Percentiles rank a stretch among this genome's conserved stretches.
phyloP scores from a whole-genome alignment of 2,329 filamentous ascomycete genomes.

The Hypocreales sp. region DNA sequence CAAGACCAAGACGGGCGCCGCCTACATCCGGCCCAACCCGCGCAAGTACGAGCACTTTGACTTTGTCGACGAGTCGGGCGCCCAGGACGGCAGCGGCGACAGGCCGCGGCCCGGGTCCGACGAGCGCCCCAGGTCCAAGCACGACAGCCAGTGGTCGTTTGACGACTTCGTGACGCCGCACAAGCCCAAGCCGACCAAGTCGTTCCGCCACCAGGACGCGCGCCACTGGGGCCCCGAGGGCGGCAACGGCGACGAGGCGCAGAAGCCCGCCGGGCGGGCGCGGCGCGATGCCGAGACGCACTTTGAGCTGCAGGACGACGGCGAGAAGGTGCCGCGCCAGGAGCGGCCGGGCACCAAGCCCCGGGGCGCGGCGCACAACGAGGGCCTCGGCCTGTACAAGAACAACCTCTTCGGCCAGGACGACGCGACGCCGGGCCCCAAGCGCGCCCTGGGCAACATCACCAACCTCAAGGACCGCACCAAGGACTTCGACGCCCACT shows the following conservation, averaged over 20 bases:
- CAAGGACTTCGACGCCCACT: constrained; percentile 68
- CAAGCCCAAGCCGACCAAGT: constrained; percentile 48
- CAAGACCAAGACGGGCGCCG: constrained; percentile 23
- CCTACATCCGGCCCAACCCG: constrained; percentile 48
- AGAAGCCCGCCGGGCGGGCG: constrained; percentile 44
- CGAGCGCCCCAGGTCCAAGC: constrained; percentile 39
- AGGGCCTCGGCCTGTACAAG: constrained; percentile 55
- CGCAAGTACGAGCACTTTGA: constrained; percentile 80
- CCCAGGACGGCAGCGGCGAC: too few species aligned
- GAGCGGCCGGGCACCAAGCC: constrained; percentile 26
- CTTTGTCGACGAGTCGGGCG: constrained; percentile 51
- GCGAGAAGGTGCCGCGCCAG: constrained; percentile 36
- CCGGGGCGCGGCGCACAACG: constrained; percentile 46
- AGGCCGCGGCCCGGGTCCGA: constrained; percentile 25
- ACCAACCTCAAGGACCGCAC: constrained; percentile 58
- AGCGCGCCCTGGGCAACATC: constrained; percentile 43
- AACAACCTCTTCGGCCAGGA: constrained; percentile 56
- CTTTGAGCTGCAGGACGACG: constrained; percentile 72
- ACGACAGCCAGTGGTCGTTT: constrained; percentile 71
- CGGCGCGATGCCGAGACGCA: constrained; percentile 70
- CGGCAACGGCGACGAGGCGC: constrained; percentile 38
- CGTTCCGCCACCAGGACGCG: constrained; percentile 48
- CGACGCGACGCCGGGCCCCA: constrained; percentile 22
- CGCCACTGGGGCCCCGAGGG: constrained; percentile 64
- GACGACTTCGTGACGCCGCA: constrained; percentile 74